Evolutionary conservation across 1,139 yeast genomes (phyloP), one percentile per base, ranked within the genome.

Genomic region (Blastobotrys persicus): DNA sequence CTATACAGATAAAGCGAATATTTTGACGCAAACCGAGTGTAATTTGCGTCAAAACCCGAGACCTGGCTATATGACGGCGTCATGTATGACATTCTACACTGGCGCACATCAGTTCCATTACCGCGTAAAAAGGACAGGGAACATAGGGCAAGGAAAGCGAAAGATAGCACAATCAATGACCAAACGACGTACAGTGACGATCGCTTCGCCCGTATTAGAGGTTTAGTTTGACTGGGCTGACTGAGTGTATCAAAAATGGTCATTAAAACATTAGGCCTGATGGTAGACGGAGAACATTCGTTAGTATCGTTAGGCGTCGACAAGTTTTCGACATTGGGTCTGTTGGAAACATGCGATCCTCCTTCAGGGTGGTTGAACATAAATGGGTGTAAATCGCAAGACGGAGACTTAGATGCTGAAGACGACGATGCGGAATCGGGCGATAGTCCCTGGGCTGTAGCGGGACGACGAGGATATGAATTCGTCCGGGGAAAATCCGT

Each of bases 1-100:
- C 81, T 70, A 64, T 88, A 88, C 5, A 88, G 72, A 58, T 83
- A 85, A 13, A 88, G 67, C 11, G 88, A 82, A 65, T 88, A 88
- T 60, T 88, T 87, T 37, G 82, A 72, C 4, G 94, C 89, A 19
- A 33, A 34, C 45, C 76, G 73, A 2, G 94, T 82, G 61, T 83
- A 85, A 4, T 81, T 59, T 38, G 75, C 73, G 66, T 86, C 91
- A 63, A 88, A 85, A 2, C 83, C 85, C 49, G 74, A 70, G 31
- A 88, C 75, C 55, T 81, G 72, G 9, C 89, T 88, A 61, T 86
- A 88, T 0, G 89, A 79, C 0, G 95, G 96, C 28, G 52, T 51
- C 66, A 62, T 62, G 49, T 56, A 61, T 7, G 63, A 59, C 59
- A 60, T 55, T 38, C 59, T 57, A 44, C 66, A 62, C 40, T 52